A percentile compares a stretch with the other conserved stretches of the same genome.
Conservation (phyloP, 1,139 yeast species). For the Blastobotrys petasosporus region DNA sequence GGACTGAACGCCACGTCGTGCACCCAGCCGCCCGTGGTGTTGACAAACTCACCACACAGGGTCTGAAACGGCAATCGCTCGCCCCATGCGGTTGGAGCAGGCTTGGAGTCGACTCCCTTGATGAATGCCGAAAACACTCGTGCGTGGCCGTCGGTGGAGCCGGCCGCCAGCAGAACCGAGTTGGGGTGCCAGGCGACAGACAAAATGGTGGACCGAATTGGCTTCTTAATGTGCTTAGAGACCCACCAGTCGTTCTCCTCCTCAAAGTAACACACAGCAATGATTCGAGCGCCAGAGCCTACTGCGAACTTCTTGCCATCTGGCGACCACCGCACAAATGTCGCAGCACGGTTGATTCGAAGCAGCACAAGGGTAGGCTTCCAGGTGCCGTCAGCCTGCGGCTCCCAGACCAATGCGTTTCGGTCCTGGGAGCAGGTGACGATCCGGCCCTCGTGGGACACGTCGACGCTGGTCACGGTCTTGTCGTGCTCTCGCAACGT, state of each 20-base stretch:
- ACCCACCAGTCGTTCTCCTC: conserved; percentile 99
- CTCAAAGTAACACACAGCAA: conserved; percentile 95
- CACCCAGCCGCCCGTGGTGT: conserved; percentile 81
- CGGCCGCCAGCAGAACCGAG: conserved; percentile 79
- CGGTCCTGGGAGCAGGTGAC: conserved; percentile 98
- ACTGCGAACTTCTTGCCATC: conserved; percentile 91
- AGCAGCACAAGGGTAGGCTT: conserved; percentile 90
- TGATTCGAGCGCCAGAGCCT: conserved; percentile 89
- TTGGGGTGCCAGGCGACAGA: conserved; percentile 94
- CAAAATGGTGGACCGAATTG: conserved; percentile 80
- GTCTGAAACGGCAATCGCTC: conserved; percentile 94
- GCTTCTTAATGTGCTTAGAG: conserved; percentile 90
- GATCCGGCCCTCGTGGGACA: conserved; percentile 81
- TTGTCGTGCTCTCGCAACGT: conserved; percentile 82
- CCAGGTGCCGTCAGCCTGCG: conserved; percentile 50
- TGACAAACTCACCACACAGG: conserved; percentile 75
- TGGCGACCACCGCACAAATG: conserved; percentile 91
- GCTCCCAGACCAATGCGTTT: conserved; percentile 96
- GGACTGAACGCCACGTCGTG: conserved; percentile 89
- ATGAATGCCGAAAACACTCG: conserved; percentile 90
- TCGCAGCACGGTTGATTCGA: conserved; percentile 92
- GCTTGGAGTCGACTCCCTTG: conserved; percentile 84
- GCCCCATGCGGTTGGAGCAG: conserved; percentile 84
- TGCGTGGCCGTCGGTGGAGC: conserved; percentile 93
- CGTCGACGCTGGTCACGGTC: conserved; percentile 90